Evolutionary conservation across 2,329 filamentous ascomycete species (phyloP).

Genomic region (Penicillium sclerotigenum): DNA sequence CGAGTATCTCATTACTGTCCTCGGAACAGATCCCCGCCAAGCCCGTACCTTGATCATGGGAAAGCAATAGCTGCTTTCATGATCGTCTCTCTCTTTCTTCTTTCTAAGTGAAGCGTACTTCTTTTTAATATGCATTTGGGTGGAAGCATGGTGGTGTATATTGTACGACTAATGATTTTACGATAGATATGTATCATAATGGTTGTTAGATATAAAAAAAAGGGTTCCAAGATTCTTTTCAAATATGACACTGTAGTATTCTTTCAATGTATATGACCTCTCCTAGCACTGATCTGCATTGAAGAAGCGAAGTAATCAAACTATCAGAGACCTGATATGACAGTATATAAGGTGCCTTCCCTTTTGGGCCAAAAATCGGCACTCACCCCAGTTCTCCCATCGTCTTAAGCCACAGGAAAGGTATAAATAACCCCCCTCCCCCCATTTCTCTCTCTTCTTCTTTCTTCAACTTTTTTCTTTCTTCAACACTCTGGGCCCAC

Average conservation of each 20-base stretch:
- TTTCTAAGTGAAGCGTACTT: slow-evolving; percentile 1
- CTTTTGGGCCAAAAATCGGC: too few species aligned
- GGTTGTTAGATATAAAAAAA: background rate
- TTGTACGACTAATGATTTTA: slow-evolving; percentile 40
- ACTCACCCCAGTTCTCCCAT: too few species aligned
- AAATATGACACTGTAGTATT: background rate
- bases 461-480: too few species aligned
- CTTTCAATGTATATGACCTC: too few species aligned
- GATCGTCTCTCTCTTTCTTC: slow-evolving; percentile 1
- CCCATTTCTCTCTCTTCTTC: too few species aligned
- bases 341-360: background rate
- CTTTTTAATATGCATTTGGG: slow-evolving; percentile 9
- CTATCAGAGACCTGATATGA: background rate
- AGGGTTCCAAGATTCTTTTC: background rate
- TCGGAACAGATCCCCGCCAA: slow-evolving; percentile 55
- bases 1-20: slow-evolving; percentile 62
- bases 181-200: slow-evolving; percentile 40
- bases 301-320: background rate
- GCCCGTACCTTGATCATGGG: slow-evolving; percentile 47
- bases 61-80: slow-evolving; percentile 8
- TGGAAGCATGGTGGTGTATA: slow-evolving; percentile 15
- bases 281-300: background rate
- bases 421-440: too few species aligned
- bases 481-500: too few species aligned
- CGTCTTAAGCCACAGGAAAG: too few species aligned